Evolutionary conservation across 1,139 yeast genomes (phyloP), one percentile per base, ranked within the genome.

Genomic region (Saccharomyces hybrid): DNA sequence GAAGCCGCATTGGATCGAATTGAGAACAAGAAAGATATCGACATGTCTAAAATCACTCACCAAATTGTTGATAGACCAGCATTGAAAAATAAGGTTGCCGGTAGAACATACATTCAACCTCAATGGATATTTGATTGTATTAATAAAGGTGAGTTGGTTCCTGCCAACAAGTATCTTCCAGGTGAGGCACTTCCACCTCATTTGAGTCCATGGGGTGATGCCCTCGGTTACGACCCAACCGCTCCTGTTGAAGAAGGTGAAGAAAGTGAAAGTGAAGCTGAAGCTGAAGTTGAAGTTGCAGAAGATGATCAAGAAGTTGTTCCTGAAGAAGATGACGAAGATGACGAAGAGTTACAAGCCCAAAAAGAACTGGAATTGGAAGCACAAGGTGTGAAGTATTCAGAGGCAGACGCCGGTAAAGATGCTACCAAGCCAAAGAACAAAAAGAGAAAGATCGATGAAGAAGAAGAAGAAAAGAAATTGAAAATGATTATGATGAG

Each of bases 121-220:
- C 99, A 93, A 77, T 95, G 99, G 99, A 78, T 93, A 50, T 91
- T 93, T 71, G 99, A 93, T 70, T 84, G 88, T 67, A 77, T 95
- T 62, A 93, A 93, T 75, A 86, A 86, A 73, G 81, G 83, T 52
- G 78, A 80, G 59, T 78, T 93, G 59, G 77, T 87, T 55, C 81
- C 93, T 42, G 97, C 88, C 27, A 84, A 85, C 55, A 79, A 78
- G 56, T 93, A 93, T 69, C 87, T 95, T 48, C 96, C 97, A 3
- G 99, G 99, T 55, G 98, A 93, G 73, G 77, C 90, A 8, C 78
- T 95, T 59, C 98, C 98, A 49, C 98, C 99, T 47, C 99, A 93
- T 73, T 79, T 95, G 68, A 87, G 96, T 54, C 99, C 99, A 76
- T 93, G 99, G 98, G 98, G 98, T 62, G 98, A 93, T 74, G 82